phyloP scores from a whole-genome alignment of 257 asterid species.

The Knoxia roxburghii region DNA sequence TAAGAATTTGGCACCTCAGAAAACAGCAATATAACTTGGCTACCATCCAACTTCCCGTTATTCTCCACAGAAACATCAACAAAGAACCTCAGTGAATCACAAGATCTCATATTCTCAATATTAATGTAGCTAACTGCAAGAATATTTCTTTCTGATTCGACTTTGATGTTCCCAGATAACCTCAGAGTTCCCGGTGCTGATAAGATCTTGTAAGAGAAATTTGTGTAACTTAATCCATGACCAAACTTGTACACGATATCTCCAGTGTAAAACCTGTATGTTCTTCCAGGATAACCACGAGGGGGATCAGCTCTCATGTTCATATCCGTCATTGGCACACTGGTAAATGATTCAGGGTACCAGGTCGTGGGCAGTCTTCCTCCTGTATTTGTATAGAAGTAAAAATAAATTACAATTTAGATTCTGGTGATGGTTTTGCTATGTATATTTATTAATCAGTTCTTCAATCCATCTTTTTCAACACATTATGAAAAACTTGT shows the following conservation, averaged over 20 bases:
- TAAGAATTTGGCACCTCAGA: constrained; percentile 27
- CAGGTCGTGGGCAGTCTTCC: constrained; percentile 82
- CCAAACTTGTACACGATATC: constrained; percentile 61
- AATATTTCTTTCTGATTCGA: constrained; percentile 24
- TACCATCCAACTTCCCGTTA: constrained; percentile 53
- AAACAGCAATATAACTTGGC: constrained; percentile 57
- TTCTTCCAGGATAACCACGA: constrained; percentile 86
- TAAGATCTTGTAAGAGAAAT: constrained; percentile 38
- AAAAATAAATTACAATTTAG: neutral
- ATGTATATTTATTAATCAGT: neutral
- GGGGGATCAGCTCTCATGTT: constrained; percentile 83
- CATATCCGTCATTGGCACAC: constrained; percentile 84
- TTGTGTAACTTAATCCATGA: constrained; percentile 78
- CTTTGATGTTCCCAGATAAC: constrained; percentile 27
- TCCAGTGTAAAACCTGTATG: constrained; percentile 79
- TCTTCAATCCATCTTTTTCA: neutral
- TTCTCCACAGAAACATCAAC: constrained; percentile 60
- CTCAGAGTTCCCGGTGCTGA: constrained; percentile 57
- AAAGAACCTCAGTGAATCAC: constrained; percentile 47
- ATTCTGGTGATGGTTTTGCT: neutral
- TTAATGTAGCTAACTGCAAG: constrained; percentile 30
- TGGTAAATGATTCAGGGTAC: constrained; percentile 88
- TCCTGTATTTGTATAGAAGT: constrained; percentile 29
- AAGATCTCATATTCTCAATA: constrained; percentile 43
- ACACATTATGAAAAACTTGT: neutral